Evolutionary conservation across 768 basidiomycete species (phyloP), one percentile per base, ranked within the genome.

Genomic region (Kondoa subrosea): DNA sequence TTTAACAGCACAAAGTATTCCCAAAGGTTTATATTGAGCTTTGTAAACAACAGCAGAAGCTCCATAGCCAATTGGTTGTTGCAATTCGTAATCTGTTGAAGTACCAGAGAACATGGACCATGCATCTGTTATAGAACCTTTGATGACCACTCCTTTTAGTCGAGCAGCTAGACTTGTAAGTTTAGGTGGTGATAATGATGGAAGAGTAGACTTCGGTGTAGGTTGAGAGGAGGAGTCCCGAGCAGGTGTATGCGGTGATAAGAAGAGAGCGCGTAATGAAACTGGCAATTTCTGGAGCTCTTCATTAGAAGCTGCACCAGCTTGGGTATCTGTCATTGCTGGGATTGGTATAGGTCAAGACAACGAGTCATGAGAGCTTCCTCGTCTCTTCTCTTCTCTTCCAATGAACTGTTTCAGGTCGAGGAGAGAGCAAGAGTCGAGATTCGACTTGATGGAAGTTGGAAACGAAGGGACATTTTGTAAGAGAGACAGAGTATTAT

Each of bases 1-100:
- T 78, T 95, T 95, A 74, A 92, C 82, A 0, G 90, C 87, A 73
- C 87, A 88, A 21, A 86, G n/a, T 31, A 50, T 61, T 2, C 40
- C 65, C 72, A 82, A 68, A 2, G 81, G 80, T 4, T 79, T 81
- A 76, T 84, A 91, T 1, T 79, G 77, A 0, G 91, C 91, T 16
- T 85, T 78, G 74, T 92, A 90, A 3, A 96, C 92, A 66, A 86
- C 87, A 0, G 92, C 93, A 1, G 89, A 91, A 1, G 92, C 87
- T 25, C 92, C 92, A 73, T 87, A 91, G 1, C 91, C 69, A 31
- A 70, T 70, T n/a, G 67, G 34, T n/a, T 61, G 50, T 17, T 56
- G 59, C 25, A 70, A 59, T 31, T 70, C 50, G 59, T 70, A 70
- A 32, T 70, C 68, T 26, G 33, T 57, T 15, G 34, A 64, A n/a